Evolutionary conservation across 2,329 filamentous ascomycete species (phyloP).

Genomic region (Echinosphaeria canescens): DNA sequence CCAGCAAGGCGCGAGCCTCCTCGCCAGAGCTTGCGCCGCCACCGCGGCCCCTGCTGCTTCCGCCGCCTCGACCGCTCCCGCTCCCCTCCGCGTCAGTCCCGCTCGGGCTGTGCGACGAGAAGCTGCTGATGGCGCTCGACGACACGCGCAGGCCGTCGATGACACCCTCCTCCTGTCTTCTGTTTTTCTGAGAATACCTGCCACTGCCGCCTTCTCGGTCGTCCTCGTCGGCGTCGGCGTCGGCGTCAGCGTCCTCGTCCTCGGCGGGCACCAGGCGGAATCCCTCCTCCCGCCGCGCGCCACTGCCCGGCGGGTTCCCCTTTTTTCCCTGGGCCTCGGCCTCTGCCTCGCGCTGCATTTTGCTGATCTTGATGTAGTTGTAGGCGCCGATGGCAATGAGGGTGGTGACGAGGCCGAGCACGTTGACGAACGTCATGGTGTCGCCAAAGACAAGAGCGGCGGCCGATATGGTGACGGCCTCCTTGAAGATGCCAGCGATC

Average conservation of each 20-base stretch:
- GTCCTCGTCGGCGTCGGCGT: constrained; percentile 20
- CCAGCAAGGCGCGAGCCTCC: too few species aligned
- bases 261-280: too few species aligned
- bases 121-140: too few species aligned
- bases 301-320: too few species aligned
- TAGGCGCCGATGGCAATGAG: constrained; percentile 73
- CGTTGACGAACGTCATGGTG: constrained; percentile 66
- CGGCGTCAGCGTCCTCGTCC: constrained; percentile 14
- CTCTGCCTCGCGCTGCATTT: constrained; percentile 64
- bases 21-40: constrained; percentile 15
- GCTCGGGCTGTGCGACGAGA: too few species aligned
- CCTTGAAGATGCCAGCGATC: constrained; percentile 97
- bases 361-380: constrained; percentile 83
- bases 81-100: too few species aligned
- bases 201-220: constrained; percentile 20
- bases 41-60: too few species aligned
- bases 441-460: constrained; percentile 81
- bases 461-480: constrained; percentile 86
- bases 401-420: constrained; percentile 72
- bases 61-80: too few species aligned
- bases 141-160: too few species aligned
- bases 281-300: too few species aligned
- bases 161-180: too few species aligned
- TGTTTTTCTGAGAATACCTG: too few species aligned
- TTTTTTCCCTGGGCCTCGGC: constrained; percentile 25